phyloP scores from a whole-genome alignment of 352 stramenopile species.

The Pythium brachiatum region DNA sequence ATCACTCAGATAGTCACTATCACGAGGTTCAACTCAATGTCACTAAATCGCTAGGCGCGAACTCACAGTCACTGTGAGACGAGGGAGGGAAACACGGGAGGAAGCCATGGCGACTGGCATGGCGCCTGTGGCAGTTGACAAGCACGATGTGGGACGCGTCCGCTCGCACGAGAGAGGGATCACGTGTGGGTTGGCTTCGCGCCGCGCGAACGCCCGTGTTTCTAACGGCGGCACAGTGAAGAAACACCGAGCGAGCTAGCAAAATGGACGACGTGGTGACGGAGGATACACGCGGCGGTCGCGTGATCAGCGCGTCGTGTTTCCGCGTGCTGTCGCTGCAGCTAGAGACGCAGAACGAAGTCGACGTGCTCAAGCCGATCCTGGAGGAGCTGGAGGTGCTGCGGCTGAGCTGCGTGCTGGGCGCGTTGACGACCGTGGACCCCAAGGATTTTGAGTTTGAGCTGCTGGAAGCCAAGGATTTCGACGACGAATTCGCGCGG shows the following conservation, averaged over 20 bases:
- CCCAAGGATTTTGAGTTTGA: constrained; percentile 51
- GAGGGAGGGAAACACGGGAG: not conserved
- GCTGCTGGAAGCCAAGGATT: constrained; percentile 49
- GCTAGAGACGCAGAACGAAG: constrained; percentile 59
- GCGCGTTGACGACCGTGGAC: constrained; percentile 44
- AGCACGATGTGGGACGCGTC: too few relatives aligned
- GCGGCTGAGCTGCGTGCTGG: constrained; percentile 53
- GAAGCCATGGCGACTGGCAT: not conserved
- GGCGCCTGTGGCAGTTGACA: too few relatives aligned
- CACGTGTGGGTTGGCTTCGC: too few relatives aligned
- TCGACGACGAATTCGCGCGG: constrained; percentile 62
- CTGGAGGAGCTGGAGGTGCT: constrained; percentile 67
- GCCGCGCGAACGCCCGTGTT: not conserved
- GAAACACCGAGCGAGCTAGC: not conserved
- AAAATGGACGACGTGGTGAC: not conserved
- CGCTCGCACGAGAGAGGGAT: not conserved
- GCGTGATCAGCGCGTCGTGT: constrained; percentile 16
- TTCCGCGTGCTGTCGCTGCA: constrained; percentile 60
- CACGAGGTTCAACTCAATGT: not conserved
- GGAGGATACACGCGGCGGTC: not conserved
- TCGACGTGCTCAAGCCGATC: constrained; percentile 66
- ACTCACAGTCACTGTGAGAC: not conserved
- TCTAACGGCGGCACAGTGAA: not conserved
- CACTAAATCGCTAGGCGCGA: not conserved
- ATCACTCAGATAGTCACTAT: not conserved